Evolutionary conservation across 169 alveolate genomes (phyloP).

Genomic region (Cyclospora cayetanensis): DNA sequence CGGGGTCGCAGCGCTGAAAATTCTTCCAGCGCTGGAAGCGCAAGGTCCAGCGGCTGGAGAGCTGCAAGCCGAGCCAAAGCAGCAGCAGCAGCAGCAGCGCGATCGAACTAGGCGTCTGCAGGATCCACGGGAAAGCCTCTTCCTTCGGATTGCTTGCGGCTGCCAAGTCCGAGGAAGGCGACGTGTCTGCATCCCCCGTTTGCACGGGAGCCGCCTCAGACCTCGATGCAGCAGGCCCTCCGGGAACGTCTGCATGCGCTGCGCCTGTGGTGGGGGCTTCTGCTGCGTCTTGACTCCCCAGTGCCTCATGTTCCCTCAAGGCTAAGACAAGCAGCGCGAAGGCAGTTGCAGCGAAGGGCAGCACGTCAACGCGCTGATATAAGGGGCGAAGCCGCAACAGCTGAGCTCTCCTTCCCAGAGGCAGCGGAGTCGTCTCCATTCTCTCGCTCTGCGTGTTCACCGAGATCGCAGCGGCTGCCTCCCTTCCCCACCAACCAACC

Average conservation of each 20-base stretch:
- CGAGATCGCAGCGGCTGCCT: too few species aligned
- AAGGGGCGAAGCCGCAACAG: conserved; percentile 20
- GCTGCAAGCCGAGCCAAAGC: neutral
- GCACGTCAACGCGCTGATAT: neutral
- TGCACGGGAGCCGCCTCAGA: neutral
- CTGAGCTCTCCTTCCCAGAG: conserved; percentile 23
- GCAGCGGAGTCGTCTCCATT: conserved; percentile 24
- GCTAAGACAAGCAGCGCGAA: neutral
- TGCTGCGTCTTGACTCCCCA: neutral
- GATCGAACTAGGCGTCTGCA: conserved; percentile 30
- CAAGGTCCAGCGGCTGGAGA: conserved; percentile 40
- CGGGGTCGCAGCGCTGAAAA: neutral
- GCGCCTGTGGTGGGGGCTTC: neutral
- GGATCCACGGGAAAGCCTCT: conserved; percentile 8
- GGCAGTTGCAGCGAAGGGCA: conserved; percentile 44
- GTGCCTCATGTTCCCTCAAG: neutral
- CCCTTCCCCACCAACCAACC: too few species aligned
- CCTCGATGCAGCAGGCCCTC: neutral
- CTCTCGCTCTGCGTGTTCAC: too few species aligned
- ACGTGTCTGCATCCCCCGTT: too few species aligned
- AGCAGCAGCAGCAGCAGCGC: conserved; percentile 42
- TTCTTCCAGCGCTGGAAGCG: conserved; percentile 20
- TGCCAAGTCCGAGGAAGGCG: neutral
- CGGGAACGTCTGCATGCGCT: neutral
- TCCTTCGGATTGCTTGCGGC: neutral